A percentile compares a stretch with the other conserved stretches of the same genome.
phyloP scores from a whole-genome alignment of 129 eudicot genomes.

The Tagetes patula region DNA sequence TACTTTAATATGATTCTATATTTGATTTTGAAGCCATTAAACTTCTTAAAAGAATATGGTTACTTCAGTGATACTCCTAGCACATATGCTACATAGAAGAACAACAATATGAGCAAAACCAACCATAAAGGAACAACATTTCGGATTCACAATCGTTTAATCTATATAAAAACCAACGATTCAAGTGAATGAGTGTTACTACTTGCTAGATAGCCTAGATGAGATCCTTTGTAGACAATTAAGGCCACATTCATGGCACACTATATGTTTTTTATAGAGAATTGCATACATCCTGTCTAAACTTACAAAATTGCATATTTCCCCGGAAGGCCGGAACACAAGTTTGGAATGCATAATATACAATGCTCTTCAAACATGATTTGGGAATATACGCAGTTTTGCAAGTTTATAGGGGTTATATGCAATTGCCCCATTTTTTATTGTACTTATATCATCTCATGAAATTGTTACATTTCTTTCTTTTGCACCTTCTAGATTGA shows the following conservation, averaged over 20 bases:
- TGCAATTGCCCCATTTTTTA: background rate
- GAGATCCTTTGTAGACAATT: slow-evolving; percentile 1
- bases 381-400: no score
- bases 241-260: background rate
- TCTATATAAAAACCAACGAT: background rate
- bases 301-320: no score
- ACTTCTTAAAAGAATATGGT: slow-evolving; percentile 9
- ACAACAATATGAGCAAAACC: slow-evolving; percentile 8
- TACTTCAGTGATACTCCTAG: slow-evolving; percentile 35
- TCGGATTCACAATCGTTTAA: background rate
- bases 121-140: slow-evolving; percentile 22
- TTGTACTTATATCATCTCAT: slow-evolving; percentile 1
- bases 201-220: background rate
- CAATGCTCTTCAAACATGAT: no score
- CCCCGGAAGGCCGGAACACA: no score
- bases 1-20: slow-evolving; percentile 16
- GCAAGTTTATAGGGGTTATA: no score
- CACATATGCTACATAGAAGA: slow-evolving; percentile 25
- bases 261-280: no score
- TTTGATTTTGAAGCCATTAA: slow-evolving; percentile 17
- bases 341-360: no score
- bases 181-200: slow-evolving; percentile 4
- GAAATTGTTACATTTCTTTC: background rate
- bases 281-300: no score
- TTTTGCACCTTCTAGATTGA: background rate